These are phyloP conservation scores for Ceratocystis destructans DNA, from an alignment of 2,329 filamentous ascomycete species.

Conservation along the genomic window DNA sequence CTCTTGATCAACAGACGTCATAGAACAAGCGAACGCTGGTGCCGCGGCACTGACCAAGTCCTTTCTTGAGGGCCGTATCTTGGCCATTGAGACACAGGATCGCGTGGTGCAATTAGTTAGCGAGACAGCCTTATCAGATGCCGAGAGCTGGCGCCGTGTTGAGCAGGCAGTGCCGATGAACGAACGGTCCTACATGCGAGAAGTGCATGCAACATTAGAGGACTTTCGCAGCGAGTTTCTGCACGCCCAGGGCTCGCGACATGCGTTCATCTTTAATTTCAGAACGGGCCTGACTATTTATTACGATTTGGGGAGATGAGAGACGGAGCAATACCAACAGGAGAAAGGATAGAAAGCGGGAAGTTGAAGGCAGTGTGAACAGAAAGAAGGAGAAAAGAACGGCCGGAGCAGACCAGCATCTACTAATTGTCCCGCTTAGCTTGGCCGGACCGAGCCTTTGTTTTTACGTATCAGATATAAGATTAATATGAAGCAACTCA, in stretches of 20 bases:
- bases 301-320: conserved; percentile 50
- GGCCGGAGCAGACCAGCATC: background rate
- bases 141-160: conserved; percentile 69
- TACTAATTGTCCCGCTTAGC: background rate
- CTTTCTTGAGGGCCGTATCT: conserved; percentile 65
- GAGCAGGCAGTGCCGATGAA: conserved; percentile 64
- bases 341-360: background rate
- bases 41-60: conserved; percentile 51
- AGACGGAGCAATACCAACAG: background rate
- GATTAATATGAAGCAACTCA: conserved; percentile 6
- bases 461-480: background rate
- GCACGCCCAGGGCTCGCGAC: conserved; percentile 41
- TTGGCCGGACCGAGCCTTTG: background rate
- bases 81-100: conserved; percentile 79
- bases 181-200: conserved; percentile 69
- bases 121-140: conserved; percentile 60
- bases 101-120: conserved; percentile 64
- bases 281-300: conserved; percentile 71
- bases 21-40: conserved; percentile 58
- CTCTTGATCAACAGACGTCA: conserved; percentile 40
- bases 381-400: background rate
- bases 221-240: conserved; percentile 47
- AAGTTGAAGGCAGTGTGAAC: background rate
- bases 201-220: conserved; percentile 64
- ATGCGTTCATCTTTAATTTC: conserved; percentile 87